Percentiles rank a stretch among this genome's conserved stretches.
phyloP scores from a whole-genome alignment of 1,284 basidiomycete species.

The Volvariella volvacea region DNA sequence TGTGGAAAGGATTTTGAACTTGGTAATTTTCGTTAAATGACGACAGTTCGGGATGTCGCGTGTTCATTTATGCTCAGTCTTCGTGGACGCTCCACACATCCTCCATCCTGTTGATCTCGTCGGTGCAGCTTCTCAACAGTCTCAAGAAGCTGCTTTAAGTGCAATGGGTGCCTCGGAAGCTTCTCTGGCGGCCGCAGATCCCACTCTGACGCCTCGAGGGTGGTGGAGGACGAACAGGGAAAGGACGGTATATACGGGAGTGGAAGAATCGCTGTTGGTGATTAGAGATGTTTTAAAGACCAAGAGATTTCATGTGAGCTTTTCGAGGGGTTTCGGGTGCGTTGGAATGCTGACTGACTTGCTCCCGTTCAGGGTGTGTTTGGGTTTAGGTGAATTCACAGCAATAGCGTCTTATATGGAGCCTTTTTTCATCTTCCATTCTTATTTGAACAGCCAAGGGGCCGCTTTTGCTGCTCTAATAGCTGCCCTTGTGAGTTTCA shows the following conservation, averaged over 20 bases:
- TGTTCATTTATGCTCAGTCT: conserved; percentile 43
- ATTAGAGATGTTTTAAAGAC: conserved; percentile 43
- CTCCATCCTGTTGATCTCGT: conserved; percentile 67
- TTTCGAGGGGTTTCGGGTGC: conserved; percentile 4
- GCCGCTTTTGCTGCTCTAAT: conserved; percentile 75
- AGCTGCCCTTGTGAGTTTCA: conserved; percentile 56
- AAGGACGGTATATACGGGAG: conserved; percentile 43
- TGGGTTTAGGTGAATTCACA: conserved; percentile 70
- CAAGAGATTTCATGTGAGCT: conserved; percentile 53
- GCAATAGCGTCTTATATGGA: neutral
- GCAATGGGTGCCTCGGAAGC: conserved; percentile 54
- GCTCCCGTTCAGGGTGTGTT: conserved; percentile 71
- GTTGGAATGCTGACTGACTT: conserved; percentile 4
- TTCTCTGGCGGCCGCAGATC: conserved; percentile 40
- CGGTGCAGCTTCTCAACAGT: conserved; percentile 23
- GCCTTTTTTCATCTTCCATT: neutral
- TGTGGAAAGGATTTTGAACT: conserved; percentile 65
- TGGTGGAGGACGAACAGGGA: conserved; percentile 71
- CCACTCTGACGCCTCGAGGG: conserved; percentile 63
- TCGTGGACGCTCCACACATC: conserved; percentile 73
- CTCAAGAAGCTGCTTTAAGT: conserved; percentile 25
- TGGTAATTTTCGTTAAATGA: conserved; percentile 31
- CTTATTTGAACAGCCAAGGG: conserved; percentile 55
- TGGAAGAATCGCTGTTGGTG: conserved; percentile 49
- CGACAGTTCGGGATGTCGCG: neutral